Percentiles rank a stretch among this genome's conserved stretches.
Evolutionary conservation across 1,284 basidiomycete genomes (phyloP).

Genomic region (Chiua sp.): DNA sequence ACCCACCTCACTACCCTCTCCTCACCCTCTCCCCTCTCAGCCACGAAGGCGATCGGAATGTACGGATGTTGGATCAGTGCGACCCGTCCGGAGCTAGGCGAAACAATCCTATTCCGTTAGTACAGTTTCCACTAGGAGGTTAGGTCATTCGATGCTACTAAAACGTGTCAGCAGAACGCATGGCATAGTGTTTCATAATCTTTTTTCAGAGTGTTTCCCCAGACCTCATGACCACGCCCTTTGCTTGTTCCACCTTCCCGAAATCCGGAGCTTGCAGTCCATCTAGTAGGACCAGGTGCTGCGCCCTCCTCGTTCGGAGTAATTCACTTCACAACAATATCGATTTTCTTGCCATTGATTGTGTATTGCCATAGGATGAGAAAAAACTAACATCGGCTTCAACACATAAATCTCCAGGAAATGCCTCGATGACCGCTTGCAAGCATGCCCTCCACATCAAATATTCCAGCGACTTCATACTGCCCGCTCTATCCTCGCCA

Average conservation of each 20-base stretch:
- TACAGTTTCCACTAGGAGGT: too few species aligned
- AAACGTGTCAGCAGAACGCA: background rate
- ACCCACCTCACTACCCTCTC: too few species aligned
- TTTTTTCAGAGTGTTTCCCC: slow-evolving; percentile 7
- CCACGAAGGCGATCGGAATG: too few species aligned
- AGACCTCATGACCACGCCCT: background rate
- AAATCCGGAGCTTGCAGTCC: slow-evolving; percentile 59
- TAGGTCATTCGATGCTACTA: too few species aligned
- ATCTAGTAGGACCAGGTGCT: slow-evolving; percentile 59
- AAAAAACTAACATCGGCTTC: background rate
- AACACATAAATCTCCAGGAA: background rate
- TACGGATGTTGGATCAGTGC: too few species aligned
- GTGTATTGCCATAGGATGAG: slow-evolving; percentile 55
- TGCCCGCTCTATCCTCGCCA: slow-evolving; percentile 68
- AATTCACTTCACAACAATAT: slow-evolving; percentile 77
- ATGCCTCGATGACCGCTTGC: slow-evolving; percentile 43
- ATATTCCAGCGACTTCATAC: slow-evolving; percentile 72
- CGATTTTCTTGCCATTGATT: slow-evolving; percentile 75
- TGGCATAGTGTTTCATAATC: slow-evolving; percentile 17
- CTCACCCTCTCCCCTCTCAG: too few species aligned
- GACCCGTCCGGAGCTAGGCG: too few species aligned
- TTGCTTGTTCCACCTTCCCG: slow-evolving; percentile 33
- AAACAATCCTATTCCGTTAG: too few species aligned
- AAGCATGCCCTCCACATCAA: slow-evolving; percentile 66
- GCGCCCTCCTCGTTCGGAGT: slow-evolving; percentile 74